Evolutionary conservation across 768 basidiomycete genomes (phyloP), one percentile per base, ranked within the genome.

Genomic region (Phanerochaete carnosa): DNA sequence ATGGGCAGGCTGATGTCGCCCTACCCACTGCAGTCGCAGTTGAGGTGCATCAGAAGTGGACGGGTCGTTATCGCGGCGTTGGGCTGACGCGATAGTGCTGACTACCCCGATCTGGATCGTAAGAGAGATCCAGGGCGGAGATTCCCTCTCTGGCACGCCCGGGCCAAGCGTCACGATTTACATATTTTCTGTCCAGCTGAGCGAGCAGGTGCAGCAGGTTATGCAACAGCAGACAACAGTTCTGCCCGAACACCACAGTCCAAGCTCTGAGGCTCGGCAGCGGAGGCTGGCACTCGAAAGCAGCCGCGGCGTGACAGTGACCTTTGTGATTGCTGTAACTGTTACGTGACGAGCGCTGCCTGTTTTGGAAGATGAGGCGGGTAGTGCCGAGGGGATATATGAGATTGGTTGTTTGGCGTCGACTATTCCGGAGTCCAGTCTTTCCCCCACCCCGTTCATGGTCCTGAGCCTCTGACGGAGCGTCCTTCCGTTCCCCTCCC

Each of bases 401-500:
- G 45, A 55, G 39, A 50, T 46, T 33, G 32, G 43, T 25, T n/a
- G 39, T 12, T 45, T 51, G n/a, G 53, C 26, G 32, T 32, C 19
- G 32, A 16, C 3, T 22, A 3, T 39, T 53, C 52, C 28, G 46
- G 35, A 50, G 45, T 57, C 45, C 55, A 39, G 33, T 33, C 45
- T 46, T 43, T 52, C 55, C 51, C 61, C 61, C 56, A 22, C 29
- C 35, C 35, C 33, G 61, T 62, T 23, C 55, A 64, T 64, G 62
- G 62, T 64, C 59, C 47, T 57, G 54, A 47, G 45, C 54, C 54
- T 54, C 46, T 60, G 55, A 57, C 55, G 50, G 62, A 55, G 59
- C 63, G 49, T 55, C 65, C 64, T 60, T 65, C 68, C 61, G 67
- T 50, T 62, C 65, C 58, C 64, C 66, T 62, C 64, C 68, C 65